A percentile compares a stretch with the other conserved stretches of the same genome.
Evolutionary conservation across 805 yeast species (phyloP).

Genomic region (Candida pini): DNA sequence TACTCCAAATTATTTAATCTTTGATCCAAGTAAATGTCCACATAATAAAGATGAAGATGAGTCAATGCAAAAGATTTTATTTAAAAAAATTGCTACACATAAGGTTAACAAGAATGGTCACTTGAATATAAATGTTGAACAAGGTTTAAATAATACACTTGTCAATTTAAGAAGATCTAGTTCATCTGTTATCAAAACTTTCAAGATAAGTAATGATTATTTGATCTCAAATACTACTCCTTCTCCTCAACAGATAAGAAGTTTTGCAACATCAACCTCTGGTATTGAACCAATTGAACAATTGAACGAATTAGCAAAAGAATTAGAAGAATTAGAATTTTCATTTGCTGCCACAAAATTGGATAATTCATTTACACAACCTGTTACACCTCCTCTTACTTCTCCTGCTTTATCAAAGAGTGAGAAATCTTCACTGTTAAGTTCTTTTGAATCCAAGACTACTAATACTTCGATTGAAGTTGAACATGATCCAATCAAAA

Average conservation of each 20-base stretch:
- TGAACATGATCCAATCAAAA: slow-evolving; percentile 6
- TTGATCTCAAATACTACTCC: background rate
- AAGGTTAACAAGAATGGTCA: slow-evolving; percentile 27
- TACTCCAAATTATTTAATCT: slow-evolving; percentile 24
- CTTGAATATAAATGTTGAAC: slow-evolving; percentile 22
- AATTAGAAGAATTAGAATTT: too few species aligned
- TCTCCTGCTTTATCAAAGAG: background rate
- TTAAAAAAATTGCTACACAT: slow-evolving; percentile 19
- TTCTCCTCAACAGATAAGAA: slow-evolving; percentile 5
- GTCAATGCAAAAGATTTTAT: slow-evolving; percentile 11
- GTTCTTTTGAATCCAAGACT: too few species aligned
- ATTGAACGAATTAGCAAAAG: too few species aligned
- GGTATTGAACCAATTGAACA: too few species aligned
- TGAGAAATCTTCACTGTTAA: too few species aligned
- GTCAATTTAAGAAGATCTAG: slow-evolving; percentile 26
- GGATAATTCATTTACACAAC: background rate
- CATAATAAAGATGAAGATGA: slow-evolving; percentile 14
- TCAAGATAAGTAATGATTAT: slow-evolving; percentile 15
- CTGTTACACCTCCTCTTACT: background rate
- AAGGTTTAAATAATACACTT: slow-evolving; percentile 14
- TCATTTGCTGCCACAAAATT: background rate
- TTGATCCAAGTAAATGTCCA: slow-evolving; percentile 18
- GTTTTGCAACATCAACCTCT: slow-evolving; percentile 9
- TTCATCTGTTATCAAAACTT: slow-evolving; percentile 22
- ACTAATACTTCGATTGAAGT: too few species aligned